Evolutionary conservation across 345 rosid species (phyloP).

Genomic region (Populus davidiana): DNA sequence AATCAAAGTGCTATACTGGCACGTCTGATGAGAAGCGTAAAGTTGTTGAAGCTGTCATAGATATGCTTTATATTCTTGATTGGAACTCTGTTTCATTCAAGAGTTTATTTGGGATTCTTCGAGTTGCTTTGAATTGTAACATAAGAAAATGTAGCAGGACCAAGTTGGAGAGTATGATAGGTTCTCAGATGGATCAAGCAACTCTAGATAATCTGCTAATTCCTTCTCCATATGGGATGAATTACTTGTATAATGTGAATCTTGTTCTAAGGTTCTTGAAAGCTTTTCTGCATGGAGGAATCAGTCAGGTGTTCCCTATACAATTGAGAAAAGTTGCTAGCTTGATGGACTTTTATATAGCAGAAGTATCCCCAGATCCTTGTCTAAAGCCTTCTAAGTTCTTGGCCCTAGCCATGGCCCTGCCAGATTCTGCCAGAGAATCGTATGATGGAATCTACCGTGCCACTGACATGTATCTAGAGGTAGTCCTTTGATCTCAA

Average conservation of each 20-base stretch:
- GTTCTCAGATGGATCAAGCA: conserved; percentile 69
- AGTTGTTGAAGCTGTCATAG: conserved; percentile 49
- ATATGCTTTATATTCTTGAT: conserved; percentile 55
- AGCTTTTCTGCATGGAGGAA: conserved; percentile 50
- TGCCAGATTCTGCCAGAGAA: conserved; percentile 73
- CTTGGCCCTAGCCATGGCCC: conserved; percentile 47
- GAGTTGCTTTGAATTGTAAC: conserved; percentile 45
- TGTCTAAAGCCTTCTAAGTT: conserved; percentile 67
- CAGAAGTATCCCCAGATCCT: conserved; percentile 95
- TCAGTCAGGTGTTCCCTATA: conserved; percentile 17
- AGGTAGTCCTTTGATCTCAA: conserved; percentile 45
- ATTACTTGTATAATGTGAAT: conserved; percentile 65
- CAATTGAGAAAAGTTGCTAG: conserved; percentile 54
- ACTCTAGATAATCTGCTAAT: conserved; percentile 77
- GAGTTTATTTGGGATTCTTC: conserved; percentile 68
- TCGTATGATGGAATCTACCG: conserved; percentile 60
- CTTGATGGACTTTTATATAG: conserved; percentile 73
- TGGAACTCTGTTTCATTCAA: conserved; percentile 56
- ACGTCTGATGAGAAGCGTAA: conserved; percentile 46
- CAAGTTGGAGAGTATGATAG: conserved; percentile 82
- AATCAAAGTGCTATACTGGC: conserved; percentile 45
- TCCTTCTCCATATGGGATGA: conserved; percentile 60
- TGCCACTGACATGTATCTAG: conserved; percentile 73
- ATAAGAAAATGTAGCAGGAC: conserved; percentile 45
- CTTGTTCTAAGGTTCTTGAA: conserved; percentile 63